Percentiles rank a stretch among this genome's conserved stretches.
phyloP scores from a whole-genome alignment of 2,329 filamentous ascomycete genomes.

The Apiospora kogelbergensis region DNA sequence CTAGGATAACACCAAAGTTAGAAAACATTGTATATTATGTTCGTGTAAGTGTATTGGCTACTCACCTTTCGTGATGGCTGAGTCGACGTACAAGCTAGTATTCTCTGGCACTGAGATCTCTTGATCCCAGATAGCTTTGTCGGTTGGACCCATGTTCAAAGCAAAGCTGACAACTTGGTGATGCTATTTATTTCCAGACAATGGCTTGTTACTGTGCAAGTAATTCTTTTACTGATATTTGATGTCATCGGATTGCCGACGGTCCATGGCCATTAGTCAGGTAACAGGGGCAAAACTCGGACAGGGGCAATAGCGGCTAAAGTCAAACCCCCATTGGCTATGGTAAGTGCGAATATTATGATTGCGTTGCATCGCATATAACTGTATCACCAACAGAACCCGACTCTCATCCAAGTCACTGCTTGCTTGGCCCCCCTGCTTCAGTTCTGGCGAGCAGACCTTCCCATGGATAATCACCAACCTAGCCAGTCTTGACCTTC shows the following conservation, averaged over 20 bases:
- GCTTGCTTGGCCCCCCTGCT: too few relatives aligned
- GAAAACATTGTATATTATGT: too few relatives aligned
- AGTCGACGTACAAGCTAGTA: neutral
- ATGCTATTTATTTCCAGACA: neutral
- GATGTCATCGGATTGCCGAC: neutral
- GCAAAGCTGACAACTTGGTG: neutral
- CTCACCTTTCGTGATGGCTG: neutral
- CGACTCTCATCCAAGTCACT: neutral
- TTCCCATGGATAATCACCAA: too few relatives aligned
- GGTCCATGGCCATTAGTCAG: neutral
- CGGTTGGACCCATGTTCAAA: neutral
- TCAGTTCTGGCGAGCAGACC: too few relatives aligned
- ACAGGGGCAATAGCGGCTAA: neutral
- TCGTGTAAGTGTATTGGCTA: neutral
- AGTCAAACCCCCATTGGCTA: neutral
- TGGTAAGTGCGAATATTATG: neutral
- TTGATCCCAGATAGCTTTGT: neutral
- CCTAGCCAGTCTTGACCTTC: too few relatives aligned
- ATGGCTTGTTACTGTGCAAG: too few relatives aligned
- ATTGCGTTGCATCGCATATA: neutral
- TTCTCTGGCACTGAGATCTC: neutral
- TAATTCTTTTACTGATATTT: neutral
- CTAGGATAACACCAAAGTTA: neutral
- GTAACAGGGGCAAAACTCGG: neutral
- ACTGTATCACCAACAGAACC: neutral